Percentiles rank a stretch among this genome's conserved stretches.
Conservation (phyloP, 805 yeast genomes). For the Saccharomycopsis oosterbeekiorum region DNA sequence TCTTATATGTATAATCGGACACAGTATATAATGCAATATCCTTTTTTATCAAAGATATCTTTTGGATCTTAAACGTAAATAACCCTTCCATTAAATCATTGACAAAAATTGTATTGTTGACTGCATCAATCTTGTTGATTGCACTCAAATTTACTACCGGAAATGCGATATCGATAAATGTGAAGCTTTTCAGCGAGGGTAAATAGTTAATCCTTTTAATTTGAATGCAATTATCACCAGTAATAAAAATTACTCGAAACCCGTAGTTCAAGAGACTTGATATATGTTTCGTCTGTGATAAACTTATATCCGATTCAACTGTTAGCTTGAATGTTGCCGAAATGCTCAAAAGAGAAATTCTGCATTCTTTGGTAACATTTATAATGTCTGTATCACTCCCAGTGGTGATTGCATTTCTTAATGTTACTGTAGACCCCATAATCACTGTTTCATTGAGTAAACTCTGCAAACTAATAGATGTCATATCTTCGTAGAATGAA, state of each 20-base stretch:
- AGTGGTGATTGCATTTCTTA: neutral
- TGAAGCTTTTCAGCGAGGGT: constrained; percentile 7
- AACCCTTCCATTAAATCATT: constrained; percentile 13
- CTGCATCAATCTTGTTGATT: neutral
- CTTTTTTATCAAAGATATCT: neutral
- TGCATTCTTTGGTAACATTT: neutral
- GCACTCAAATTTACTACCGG: neutral
- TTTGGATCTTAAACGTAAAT: constrained; percentile 4
- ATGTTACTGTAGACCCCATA: neutral
- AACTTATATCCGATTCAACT: neutral
- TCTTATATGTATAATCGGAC: constrained; percentile 16
- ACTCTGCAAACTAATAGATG: constrained; percentile 12
- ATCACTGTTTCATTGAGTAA: constrained; percentile 8
- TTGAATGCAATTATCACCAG: constrained; percentile 11
- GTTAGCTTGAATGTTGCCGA: neutral
- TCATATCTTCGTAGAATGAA: constrained; percentile 13
- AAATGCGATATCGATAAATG: neutral
- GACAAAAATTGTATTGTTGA: constrained; percentile 2
- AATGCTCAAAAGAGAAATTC: neutral
- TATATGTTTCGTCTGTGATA: constrained; percentile 5
- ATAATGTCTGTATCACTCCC: neutral
- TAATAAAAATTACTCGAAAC: constrained; percentile 9
- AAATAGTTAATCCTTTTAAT: constrained; percentile 13
- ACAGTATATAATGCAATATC: constrained; percentile 15
- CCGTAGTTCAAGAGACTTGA: constrained; percentile 14